These are phyloP conservation scores for Saccharomycodes ludwigii DNA, from an alignment of 805 yeast genomes.

Conservation along the genomic window DNA sequence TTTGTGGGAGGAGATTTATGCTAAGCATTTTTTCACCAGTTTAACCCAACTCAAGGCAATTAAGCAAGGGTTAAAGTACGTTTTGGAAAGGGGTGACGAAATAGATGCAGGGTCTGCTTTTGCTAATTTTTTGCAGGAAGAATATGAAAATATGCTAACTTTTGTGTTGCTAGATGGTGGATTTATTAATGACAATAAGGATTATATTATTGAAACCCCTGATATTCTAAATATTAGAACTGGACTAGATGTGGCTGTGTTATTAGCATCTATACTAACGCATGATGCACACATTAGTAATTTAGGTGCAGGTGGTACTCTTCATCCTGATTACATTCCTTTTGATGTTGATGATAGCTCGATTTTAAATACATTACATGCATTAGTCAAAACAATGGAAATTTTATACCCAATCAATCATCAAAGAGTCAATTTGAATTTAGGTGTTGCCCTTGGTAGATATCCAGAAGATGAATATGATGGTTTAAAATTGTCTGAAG, in stretches of 20 bases:
- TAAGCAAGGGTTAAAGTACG: slow-evolving; percentile 36
- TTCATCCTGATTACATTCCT: slow-evolving; percentile 31
- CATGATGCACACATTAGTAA: slow-evolving; percentile 34
- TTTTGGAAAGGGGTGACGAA: slow-evolving; percentile 12
- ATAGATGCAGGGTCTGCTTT: slow-evolving; percentile 8
- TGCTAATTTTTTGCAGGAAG: slow-evolving; percentile 10
- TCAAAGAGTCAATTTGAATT: slow-evolving; percentile 26
- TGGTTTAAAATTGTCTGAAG: slow-evolving; percentile 59
- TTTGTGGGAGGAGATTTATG: slow-evolving; percentile 81
- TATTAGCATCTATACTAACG: slow-evolving; percentile 32
- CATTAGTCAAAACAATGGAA: slow-evolving; percentile 57
- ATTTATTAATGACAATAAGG: slow-evolving; percentile 27
- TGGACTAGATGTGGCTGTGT: slow-evolving; percentile 71
- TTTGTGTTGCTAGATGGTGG: slow-evolving; percentile 24
- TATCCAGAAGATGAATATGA: slow-evolving; percentile 89
- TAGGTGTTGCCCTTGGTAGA: slow-evolving; percentile 66
- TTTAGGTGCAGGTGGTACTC: slow-evolving; percentile 15
- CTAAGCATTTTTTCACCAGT: slow-evolving; percentile 69
- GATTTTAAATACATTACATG: slow-evolving; percentile 50
- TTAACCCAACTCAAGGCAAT: slow-evolving; percentile 64
- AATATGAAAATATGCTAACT: slow-evolving; percentile 13
- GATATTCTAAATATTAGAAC: slow-evolving; percentile 32
- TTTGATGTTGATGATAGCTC: slow-evolving; percentile 47
- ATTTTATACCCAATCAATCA: slow-evolving; percentile 68
- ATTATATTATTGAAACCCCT: slow-evolving; percentile 66